phyloP scores from a whole-genome alignment of 768 basidiomycete species.

The Boletus speciosus region DNA sequence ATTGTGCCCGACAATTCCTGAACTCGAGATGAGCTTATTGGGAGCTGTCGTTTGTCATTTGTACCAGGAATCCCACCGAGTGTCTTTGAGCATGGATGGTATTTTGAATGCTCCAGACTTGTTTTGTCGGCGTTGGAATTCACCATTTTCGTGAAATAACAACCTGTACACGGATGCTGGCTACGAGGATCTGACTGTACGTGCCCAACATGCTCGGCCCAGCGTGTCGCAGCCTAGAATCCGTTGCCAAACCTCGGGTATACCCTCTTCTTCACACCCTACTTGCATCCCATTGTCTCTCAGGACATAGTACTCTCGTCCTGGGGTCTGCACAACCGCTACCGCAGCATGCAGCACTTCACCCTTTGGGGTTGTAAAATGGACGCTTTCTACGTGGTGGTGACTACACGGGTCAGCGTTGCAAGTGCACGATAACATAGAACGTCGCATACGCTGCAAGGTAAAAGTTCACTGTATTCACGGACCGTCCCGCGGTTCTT shows the following conservation, averaged over 20 bases:
- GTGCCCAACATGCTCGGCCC: slow-evolving; percentile 2
- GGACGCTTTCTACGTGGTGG: slow-evolving; percentile 74
- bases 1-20: slow-evolving; percentile 1
- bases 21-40: not conserved
- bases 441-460: slow-evolving; percentile 54
- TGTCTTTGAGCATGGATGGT: no score
- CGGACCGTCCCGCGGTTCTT: slow-evolving; percentile 20
- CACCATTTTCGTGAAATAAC: not conserved
- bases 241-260: slow-evolving; percentile 58
- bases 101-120: no score
- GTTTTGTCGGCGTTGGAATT: not conserved
- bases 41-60: not conserved
- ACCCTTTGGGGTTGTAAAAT: slow-evolving; percentile 48
- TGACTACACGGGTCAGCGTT: slow-evolving; percentile 41
- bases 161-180: not conserved
- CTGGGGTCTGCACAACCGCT: slow-evolving; percentile 68
- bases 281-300: slow-evolving; percentile 76
- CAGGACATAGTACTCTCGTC: slow-evolving; percentile 64
- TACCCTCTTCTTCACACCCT: slow-evolving; percentile 72
- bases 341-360: slow-evolving; percentile 55
- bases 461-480: slow-evolving; percentile 56
- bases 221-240: slow-evolving; percentile 47
- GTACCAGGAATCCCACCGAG: not conserved
- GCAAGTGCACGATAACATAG: not conserved
- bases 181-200: not conserved